These are phyloP conservation scores for Dactylonectria estremocensis DNA, from an alignment of 2,329 filamentous ascomycete genomes.

Conservation along the genomic window DNA sequence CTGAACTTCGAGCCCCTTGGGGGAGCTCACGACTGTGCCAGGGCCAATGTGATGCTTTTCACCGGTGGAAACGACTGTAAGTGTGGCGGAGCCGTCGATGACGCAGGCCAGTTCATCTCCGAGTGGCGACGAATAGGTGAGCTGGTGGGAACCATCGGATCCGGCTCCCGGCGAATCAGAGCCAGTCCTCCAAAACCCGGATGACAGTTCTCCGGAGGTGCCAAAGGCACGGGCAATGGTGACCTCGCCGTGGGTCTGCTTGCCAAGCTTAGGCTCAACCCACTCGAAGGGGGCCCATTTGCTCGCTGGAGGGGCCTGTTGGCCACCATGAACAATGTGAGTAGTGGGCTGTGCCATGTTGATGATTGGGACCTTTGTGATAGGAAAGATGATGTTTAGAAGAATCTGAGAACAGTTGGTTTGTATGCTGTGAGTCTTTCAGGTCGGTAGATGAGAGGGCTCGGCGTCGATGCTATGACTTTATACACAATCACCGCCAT, in stretches of 20 bases:
- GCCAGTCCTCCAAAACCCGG: constrained; percentile 17
- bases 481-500: no score
- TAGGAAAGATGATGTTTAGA: no score
- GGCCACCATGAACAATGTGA: constrained; percentile 18
- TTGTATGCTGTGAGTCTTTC: no score
- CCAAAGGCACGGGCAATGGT: constrained; percentile 14
- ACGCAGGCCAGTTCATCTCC: constrained; percentile 17
- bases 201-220: constrained; percentile 14
- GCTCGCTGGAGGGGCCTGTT: constrained; percentile 16
- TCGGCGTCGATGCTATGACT: no score
- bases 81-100: constrained; percentile 18
- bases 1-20: constrained; percentile 16
- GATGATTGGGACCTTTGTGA: not conserved
- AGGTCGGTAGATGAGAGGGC: no score
- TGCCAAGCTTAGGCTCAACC: constrained; percentile 25
- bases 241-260: constrained; percentile 18
- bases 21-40: constrained; percentile 15
- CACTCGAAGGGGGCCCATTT: constrained; percentile 24
- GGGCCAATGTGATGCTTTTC: constrained; percentile 16
- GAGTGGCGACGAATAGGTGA: constrained; percentile 17
- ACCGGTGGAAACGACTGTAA: constrained; percentile 15
- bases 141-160: constrained; percentile 14
- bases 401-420: no score
- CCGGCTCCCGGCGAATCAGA: constrained; percentile 12
- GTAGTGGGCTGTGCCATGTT: constrained; percentile 20